A percentile compares a stretch with the other conserved stretches of the same genome.
These are phyloP conservation scores for Hirschfeldia incana DNA, from an alignment of 345 rosid genomes.

Conservation along the genomic window DNA sequence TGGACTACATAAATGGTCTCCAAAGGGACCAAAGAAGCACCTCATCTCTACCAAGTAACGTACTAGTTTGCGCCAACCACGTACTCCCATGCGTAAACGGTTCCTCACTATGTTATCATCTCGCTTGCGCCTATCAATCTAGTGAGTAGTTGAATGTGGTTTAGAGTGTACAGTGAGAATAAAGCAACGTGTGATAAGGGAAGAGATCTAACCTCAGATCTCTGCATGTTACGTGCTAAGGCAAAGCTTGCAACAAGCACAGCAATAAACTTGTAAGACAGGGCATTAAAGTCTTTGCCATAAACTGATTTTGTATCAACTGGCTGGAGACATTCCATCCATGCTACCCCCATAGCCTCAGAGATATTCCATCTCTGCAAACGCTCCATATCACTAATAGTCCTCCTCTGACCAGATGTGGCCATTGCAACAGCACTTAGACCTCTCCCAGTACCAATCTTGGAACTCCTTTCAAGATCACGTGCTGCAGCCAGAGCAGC, in stretches of 20 bases:
- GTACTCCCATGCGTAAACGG: slow-evolving; percentile 58
- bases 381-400: slow-evolving; percentile 79
- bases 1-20: slow-evolving; percentile 54
- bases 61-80: slow-evolving; percentile 89
- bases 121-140: slow-evolving; percentile 88
- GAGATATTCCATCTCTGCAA: slow-evolving; percentile 83
- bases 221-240: slow-evolving; percentile 92
- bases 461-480: slow-evolving; percentile 91
- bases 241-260: slow-evolving; percentile 99
- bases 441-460: slow-evolving; percentile 99
- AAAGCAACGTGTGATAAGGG: slow-evolving; percentile 17
- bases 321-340: slow-evolving; percentile 98
- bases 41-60: slow-evolving; percentile 80
- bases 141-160: slow-evolving; percentile 25
- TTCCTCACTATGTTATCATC: slow-evolving; percentile 61
- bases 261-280: slow-evolving; percentile 88
- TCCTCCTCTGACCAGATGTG: slow-evolving; percentile 88
- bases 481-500: slow-evolving; percentile 98
- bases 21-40: slow-evolving; percentile 81
- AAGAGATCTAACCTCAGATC: slow-evolving; percentile 73
- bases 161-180: neutral
- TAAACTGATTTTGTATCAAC: slow-evolving; percentile 87
- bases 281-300: slow-evolving; percentile 93
- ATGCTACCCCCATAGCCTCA: slow-evolving; percentile 97
- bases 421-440: slow-evolving; percentile 99